Conservation (phyloP, 1,139 yeast genomes). For the Zygosaccharomyces sapae region DNA sequence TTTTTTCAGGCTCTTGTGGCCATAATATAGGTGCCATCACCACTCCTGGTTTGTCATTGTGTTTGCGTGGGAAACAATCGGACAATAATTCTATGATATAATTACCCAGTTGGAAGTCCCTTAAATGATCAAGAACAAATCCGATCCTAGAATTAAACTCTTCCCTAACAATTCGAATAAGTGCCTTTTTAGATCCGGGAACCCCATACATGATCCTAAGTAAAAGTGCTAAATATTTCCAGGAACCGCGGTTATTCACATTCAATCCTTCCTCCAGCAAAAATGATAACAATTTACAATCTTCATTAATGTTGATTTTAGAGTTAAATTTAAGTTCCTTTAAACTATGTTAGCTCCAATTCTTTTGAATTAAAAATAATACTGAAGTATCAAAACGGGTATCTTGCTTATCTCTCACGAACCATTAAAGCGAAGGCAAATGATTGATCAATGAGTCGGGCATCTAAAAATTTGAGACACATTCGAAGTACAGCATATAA, state of each 20-base stretch:
- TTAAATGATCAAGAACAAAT: constrained; percentile 15
- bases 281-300: constrained; percentile 11
- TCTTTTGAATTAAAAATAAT: neutral
- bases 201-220: constrained; percentile 12
- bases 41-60: constrained; percentile 14
- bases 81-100: constrained; percentile 21
- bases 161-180: constrained; percentile 15
- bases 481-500: constrained; percentile 21
- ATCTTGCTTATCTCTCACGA: constrained; percentile 9
- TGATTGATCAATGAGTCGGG: constrained; percentile 16
- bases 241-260: constrained; percentile 13
- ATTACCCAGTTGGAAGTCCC: constrained; percentile 24
- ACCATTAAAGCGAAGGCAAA: constrained; percentile 32
- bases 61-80: constrained; percentile 21
- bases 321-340: constrained; percentile 16
- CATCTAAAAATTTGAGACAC: constrained; percentile 22
- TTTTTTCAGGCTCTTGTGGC: constrained; percentile 15
- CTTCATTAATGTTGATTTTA: constrained; percentile 10
- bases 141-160: constrained; percentile 19
- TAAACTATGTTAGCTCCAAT: constrained; percentile 7
- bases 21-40: constrained; percentile 20
- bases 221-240: constrained; percentile 25
- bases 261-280: constrained; percentile 17
- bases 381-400: neutral
- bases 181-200: constrained; percentile 14